A percentile compares a stretch with the other conserved stretches of the same genome.
Evolutionary conservation across 208 protist species (phyloP).

Genomic region (Trypanosoma lewisi): DNA sequence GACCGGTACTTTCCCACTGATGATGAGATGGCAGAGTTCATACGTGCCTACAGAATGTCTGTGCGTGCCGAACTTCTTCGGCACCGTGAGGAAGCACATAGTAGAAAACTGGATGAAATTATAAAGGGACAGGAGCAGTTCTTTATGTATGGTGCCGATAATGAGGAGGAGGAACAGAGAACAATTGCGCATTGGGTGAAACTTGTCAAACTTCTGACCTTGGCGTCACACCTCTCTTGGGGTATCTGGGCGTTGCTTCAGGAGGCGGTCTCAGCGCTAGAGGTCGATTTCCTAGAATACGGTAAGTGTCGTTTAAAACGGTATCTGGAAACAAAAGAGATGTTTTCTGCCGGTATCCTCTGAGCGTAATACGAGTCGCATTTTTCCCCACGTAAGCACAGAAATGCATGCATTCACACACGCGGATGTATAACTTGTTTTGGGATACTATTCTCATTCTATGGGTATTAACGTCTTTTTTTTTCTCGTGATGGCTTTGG

Average conservation of each 20-base stretch:
- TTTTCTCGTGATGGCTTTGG: constrained; percentile 19
- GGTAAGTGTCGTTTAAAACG: constrained; percentile 54
- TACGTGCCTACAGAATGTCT: constrained; percentile 62
- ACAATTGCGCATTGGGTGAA: constrained; percentile 33
- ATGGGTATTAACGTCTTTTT: constrained; percentile 9
- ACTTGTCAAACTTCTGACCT: constrained; percentile 72
- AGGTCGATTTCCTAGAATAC: constrained; percentile 89
- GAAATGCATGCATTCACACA: neutral
- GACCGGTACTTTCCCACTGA: constrained; percentile 73
- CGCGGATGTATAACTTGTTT: neutral
- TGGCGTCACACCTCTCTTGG: constrained; percentile 85
- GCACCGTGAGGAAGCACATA: constrained; percentile 16
- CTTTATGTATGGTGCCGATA: constrained; percentile 27
- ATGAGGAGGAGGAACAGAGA: constrained; percentile 31
- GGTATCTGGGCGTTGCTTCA: constrained; percentile 86
- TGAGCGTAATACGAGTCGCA: neutral
- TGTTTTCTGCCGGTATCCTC: constrained; percentile 25
- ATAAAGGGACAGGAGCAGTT: constrained; percentile 53
- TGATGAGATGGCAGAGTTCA: constrained; percentile 66
- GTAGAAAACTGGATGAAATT: constrained; percentile 29
- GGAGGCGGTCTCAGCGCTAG: constrained; percentile 79
- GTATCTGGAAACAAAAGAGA: constrained; percentile 63
- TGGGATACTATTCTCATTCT: too few species aligned
- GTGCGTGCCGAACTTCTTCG: constrained; percentile 56
- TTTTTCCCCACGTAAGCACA: neutral